Base-by-base conservation (phyloP, 108 stramenopile species). In the Nitzschia putrida region DNA sequence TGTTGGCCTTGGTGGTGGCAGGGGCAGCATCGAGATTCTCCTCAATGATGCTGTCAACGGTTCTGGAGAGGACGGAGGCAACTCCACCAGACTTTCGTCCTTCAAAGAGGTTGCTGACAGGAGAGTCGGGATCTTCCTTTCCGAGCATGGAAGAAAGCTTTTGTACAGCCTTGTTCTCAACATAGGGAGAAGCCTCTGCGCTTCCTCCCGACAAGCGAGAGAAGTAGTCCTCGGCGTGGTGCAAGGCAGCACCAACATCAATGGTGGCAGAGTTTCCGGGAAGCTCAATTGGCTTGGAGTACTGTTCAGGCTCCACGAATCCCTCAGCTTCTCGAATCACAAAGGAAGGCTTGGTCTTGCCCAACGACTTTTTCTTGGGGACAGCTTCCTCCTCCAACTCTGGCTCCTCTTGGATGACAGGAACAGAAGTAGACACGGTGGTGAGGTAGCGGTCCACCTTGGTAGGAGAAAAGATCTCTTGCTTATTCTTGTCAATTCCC, bases 191-290 rank as follows among this genome's bases (percentile, higher is more conserved):
- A 8, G 53, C 68, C 22, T 51, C 57, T 4, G 38, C n/a, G 20
- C 42, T 34, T 22, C 74, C 60, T 37, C 45, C 50, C 43, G 54
- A 44, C 40, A 77, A 53, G 0, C 76, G 60, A 55, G 24, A 49
- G 22, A 77, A 77, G 53, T 77, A 77, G 14, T 51, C 69, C 26
- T 77, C 76, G 4, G 38, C 76, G 41, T 77, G 76, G 57, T 77
- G 76, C 38, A 77, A 59, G 20, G 69, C 69, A 58, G 53, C 52
- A 18, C 61, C 44, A 47, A 58, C 44, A 14, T 21, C 26, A 13
- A 53, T 34, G 7, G 1, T 38, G n/a, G 34, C 50, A 14, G 58
- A 59, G 12, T 14, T 20, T 10, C 47, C 24, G 11, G 25, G 26
- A 57, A 47, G 53, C 21, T 38, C n/a, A 6, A 59, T 25, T 23